Evolutionary conservation across 1,284 basidiomycete genomes (phyloP), one percentile per base, ranked within the genome.

Genomic region (Leccinum angustisporum): DNA sequence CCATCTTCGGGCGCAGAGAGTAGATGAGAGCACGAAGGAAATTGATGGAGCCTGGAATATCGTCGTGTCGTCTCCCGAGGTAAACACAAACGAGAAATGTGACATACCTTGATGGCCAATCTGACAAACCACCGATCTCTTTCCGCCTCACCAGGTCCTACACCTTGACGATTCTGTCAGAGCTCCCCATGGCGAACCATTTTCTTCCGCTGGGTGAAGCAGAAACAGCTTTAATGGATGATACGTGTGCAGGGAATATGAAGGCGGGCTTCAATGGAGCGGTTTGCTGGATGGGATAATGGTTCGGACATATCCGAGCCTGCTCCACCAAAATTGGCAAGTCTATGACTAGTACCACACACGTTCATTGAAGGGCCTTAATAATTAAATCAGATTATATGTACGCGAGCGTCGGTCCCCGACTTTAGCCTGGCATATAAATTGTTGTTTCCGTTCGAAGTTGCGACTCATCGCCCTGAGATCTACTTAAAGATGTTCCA

Each of bases 121-220:
- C 27, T 27, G 27, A 27, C 27, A 27, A 27, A 27, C 27, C 27
- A 27, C 27, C 27, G 27, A 27, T 27, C 27, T 27, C 27, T 27
- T 27, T 27, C 27, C 27, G 27, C 27, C 27, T 27, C 27, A 27
- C 27, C 27, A 98, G 75, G 79, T 98, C 95, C 97, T 97, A 98
- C n/a, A 98, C 90, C 75, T 98, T 98, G 72, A 98, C 81, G 60
- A 95, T 92, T 78, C 98, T 97, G 74, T 99, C 97, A 34, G 92
- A 87, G 65, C 93, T 95, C 1, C 95, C 97, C 0, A 93, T 96
- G 4, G 95, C 96, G 14, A 98, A 82, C 94, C 95, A 98, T 78
- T 97, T 98, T 1, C 94, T 94, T 36, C 93, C 92, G 5, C 83
- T 77, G 2, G 94, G 92, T 1, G 90, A 92, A 0, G 91, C 90